These are phyloP conservation scores for Populus deltoides DNA, from an alignment of 345 rosid genomes.

Conservation along the genomic window DNA sequence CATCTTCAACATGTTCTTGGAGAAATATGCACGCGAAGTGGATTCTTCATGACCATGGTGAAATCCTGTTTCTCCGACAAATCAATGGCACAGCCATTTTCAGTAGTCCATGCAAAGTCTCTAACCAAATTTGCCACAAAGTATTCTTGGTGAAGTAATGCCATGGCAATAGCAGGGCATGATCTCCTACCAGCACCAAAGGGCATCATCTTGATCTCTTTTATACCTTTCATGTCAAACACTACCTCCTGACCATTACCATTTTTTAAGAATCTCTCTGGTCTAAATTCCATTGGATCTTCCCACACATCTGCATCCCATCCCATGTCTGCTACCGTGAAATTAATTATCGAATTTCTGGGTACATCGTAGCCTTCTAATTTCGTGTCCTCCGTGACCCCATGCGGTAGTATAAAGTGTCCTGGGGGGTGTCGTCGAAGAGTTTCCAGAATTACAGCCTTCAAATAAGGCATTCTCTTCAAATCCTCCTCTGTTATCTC, in stretches of 20 bases:
- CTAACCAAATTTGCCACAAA: constrained; percentile 20
- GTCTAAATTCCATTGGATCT: constrained; percentile 18
- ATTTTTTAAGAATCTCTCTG: constrained; percentile 13
- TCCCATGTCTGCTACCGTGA: constrained; percentile 21
- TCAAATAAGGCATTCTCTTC: constrained; percentile 14
- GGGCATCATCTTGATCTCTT: constrained; percentile 26
- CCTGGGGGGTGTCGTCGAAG: constrained; percentile 13
- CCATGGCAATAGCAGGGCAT: constrained; percentile 18
- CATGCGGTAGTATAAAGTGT: constrained; percentile 17
- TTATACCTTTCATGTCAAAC: constrained; percentile 14
- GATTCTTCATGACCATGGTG: constrained; percentile 13
- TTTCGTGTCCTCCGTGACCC: constrained; percentile 9
- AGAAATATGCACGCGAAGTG: neutral
- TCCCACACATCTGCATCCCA: constrained; percentile 24
- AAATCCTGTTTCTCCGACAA: constrained; percentile 18
- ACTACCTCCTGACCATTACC: neutral
- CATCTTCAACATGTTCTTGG: neutral
- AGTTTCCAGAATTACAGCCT: constrained; percentile 11
- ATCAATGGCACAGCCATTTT: constrained; percentile 6
- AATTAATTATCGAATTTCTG: constrained; percentile 9
- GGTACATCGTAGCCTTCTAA: constrained; percentile 14
- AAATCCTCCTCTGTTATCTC: constrained; percentile 9
- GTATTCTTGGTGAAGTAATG: constrained; percentile 16
- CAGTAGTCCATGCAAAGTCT: constrained; percentile 10
- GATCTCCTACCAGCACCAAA: constrained; percentile 23